Percentiles rank a stretch among this genome's conserved stretches.
Evolutionary conservation across 2,329 filamentous ascomycete genomes (phyloP).

Genomic region (Paraphaeosphaeria sporulosa): DNA sequence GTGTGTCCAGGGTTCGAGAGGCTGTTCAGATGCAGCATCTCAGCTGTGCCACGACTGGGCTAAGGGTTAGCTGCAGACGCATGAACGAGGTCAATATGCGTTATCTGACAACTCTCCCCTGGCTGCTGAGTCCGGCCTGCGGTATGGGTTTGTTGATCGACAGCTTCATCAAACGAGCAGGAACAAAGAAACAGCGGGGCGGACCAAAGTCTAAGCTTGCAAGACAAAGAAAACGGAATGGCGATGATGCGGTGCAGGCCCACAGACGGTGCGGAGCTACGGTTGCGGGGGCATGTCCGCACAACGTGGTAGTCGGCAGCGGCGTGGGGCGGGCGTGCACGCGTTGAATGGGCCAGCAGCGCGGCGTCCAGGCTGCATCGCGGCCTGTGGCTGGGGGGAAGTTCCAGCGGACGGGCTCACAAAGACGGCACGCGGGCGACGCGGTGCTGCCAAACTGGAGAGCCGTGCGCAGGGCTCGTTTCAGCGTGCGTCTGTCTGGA

Average conservation of each 20-base stretch:
- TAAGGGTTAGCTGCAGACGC: slow-evolving; percentile 13
- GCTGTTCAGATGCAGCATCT: too few species aligned
- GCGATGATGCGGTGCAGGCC: background rate
- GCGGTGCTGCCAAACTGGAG: background rate
- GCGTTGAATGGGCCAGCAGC: too few species aligned
- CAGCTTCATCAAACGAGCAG: background rate
- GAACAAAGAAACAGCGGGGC: background rate
- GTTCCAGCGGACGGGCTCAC: background rate
- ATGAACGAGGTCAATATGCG: slow-evolving; percentile 4
- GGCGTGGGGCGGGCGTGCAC: too few species aligned
- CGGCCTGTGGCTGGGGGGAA: background rate
- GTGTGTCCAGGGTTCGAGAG: too few species aligned
- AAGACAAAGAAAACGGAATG: background rate
- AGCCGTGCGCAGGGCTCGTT: slow-evolving; percentile 4
- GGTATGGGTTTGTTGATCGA: background rate
- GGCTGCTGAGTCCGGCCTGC: background rate
- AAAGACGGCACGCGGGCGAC: background rate
- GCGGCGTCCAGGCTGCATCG: too few species aligned
- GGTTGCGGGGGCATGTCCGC: background rate
- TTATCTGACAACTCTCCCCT: background rate
- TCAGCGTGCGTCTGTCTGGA: slow-evolving; percentile 5
- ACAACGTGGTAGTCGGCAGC: slow-evolving; percentile 8
- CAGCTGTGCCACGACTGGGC: too few species aligned
- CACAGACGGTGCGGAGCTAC: background rate
- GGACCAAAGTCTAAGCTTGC: background rate